Evolutionary conservation across 2,329 filamentous ascomycete genomes (phyloP), one percentile per base, ranked within the genome.

Genomic region (Aureobasidium sp.): DNA sequence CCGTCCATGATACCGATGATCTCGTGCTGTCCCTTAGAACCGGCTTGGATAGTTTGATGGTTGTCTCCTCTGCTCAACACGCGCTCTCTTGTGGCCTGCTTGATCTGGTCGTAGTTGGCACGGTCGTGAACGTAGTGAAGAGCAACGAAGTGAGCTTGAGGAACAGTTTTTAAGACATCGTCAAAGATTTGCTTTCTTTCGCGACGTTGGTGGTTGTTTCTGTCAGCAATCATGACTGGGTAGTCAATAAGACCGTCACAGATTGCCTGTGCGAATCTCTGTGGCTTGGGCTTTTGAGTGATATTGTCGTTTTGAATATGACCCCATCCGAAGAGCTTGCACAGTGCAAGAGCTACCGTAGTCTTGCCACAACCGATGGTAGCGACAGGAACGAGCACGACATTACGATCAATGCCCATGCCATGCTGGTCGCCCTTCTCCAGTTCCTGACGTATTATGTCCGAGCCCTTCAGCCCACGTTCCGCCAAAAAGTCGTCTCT

Each of bases 291-390:
- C 72, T 89, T 88, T 65, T 87, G 90, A 59, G 86, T 85, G 64
- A 99, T 94, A 71, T 99, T 96, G 77, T 99, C 94, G 72, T 99
- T 99, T 72, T 99, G 94, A 53, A 97, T 81, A 72, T 96, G 92
- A 17, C 91, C 93, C 89, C 92, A 97, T 61, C 82, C 85, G 67
- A 97, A 97, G 0, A 99, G 82, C 70, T 90, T 87, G 5, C 83
- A 82, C 24, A 99, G 79, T 2, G 90, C 92, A 55, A 95, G 76
- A 3, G 90, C 92, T 55, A 99, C 78, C 0, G 94, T 99, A 0
- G 94, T 99, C 81, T 99, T 99, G 62, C 94, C 94, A 71, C 94
- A 99, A 10, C 94, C 94, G 60, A 99, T 88, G 0, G 94, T 96
- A 1, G 94, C 92, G 68, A 97, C 86, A 0, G 94, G 92, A 6